Conservation (phyloP, 2,329 filamentous ascomycete genomes). For the Aspergillus clavatus region DNA sequence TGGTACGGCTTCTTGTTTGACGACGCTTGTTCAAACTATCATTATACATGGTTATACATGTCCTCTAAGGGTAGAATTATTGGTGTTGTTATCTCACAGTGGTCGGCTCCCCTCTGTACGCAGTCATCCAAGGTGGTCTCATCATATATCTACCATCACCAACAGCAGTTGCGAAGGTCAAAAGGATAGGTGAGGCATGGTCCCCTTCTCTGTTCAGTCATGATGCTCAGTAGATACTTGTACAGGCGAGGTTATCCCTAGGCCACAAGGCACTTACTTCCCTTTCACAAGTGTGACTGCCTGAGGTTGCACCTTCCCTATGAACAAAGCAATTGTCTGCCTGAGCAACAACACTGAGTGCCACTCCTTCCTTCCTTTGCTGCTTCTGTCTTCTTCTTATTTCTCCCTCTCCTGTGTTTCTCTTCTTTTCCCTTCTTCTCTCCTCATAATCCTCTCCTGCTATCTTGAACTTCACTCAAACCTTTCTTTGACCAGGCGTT, state of each 20-base stretch:
- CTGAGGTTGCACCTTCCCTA: not conserved
- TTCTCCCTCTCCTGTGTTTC: not conserved
- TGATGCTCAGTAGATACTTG: too few species aligned
- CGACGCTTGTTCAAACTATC: too few species aligned
- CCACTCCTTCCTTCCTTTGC: not conserved
- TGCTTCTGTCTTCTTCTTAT: not conserved
- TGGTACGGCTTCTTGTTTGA: too few species aligned
- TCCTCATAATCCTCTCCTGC: too few species aligned
- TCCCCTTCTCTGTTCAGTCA: too few species aligned
- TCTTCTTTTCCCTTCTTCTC: conserved; percentile 1
- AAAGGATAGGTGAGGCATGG: too few species aligned
- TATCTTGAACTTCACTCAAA: too few species aligned
- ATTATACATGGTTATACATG: not conserved
- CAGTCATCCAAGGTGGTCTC: too few species aligned
- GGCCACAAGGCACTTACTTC: not conserved
- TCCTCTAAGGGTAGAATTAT: not conserved
- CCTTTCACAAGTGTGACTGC: not conserved
- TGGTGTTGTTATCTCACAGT: too few species aligned
- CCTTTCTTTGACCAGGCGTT: conserved; percentile 5
- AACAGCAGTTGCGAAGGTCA: too few species aligned
- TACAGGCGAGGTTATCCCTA: not conserved
- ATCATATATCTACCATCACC: too few species aligned
- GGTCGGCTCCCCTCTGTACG: not conserved
- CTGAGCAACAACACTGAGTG: not conserved
- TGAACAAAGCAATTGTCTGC: not conserved